These are phyloP conservation scores for Aspergillus sp. DNA, from an alignment of 2,329 filamentous ascomycete species.

Conservation along the genomic window DNA sequence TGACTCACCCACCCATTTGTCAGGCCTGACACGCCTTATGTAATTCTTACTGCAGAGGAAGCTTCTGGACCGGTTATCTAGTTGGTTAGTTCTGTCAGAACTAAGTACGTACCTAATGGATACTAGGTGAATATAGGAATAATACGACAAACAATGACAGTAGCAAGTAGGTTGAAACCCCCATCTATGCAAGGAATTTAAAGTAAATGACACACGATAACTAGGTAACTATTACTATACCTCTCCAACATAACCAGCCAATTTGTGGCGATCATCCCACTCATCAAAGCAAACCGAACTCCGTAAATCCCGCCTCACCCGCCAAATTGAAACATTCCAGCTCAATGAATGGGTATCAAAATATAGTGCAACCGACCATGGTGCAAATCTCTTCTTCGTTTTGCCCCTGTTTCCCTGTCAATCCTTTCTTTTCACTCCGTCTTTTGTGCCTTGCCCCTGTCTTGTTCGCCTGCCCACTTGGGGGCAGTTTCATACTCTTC, in stretches of 20 bases:
- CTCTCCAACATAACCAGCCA: neutral
- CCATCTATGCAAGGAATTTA: no score
- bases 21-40: constrained; percentile 11
- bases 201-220: no score
- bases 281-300: neutral
- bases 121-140: no score
- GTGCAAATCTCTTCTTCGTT: neutral
- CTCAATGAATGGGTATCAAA: constrained; percentile 10
- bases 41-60: neutral
- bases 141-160: neutral
- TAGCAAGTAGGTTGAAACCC: neutral
- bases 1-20: constrained; percentile 21
- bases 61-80: neutral
- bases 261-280: neutral
- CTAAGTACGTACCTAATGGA: no score
- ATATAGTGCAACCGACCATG: neutral
- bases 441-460: neutral
- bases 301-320: neutral
- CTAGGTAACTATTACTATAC: no score
- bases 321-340: constrained; percentile 6
- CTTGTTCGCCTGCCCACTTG: neutral
- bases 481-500: neutral
- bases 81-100: neutral
- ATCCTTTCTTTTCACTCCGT: neutral
- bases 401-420: no score